Conservation (phyloP, 371 early-diverging fungal species). For the Lichtheimia ornata region DNA sequence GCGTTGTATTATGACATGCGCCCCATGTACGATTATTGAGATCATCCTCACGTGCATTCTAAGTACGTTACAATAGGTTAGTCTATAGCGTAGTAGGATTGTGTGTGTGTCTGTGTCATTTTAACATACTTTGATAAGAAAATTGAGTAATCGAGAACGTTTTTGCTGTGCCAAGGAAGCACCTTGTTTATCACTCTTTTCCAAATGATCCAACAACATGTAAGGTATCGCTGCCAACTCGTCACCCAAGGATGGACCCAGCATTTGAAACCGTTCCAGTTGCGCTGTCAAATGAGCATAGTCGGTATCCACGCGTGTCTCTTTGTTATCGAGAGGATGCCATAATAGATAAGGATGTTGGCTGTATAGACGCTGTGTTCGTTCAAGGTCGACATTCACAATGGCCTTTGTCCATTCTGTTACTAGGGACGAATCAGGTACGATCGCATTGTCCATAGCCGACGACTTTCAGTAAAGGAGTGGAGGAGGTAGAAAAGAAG, state of each 20-base stretch:
- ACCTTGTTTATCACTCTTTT: conserved; percentile 5
- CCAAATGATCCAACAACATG: conserved; percentile 17
- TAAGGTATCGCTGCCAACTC: conserved; percentile 12
- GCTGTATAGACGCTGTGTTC: conserved; percentile 17
- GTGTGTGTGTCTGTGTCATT: too few species aligned
- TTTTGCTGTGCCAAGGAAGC: conserved; percentile 12
- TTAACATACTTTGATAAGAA: conserved; percentile 26
- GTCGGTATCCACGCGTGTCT: conserved; percentile 18
- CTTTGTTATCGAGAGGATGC: conserved; percentile 26
- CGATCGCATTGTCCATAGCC: conserved; percentile 12
- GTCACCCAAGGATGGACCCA: conserved; percentile 11
- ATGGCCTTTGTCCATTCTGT: conserved; percentile 39
- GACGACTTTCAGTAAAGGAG: conserved; percentile 4
- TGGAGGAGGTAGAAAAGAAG: conserved; percentile 7
- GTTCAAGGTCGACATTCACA: conserved; percentile 23
- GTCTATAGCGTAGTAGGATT: too few species aligned
- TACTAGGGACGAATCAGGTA: conserved; percentile 12
- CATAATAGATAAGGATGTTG: conserved; percentile 35
- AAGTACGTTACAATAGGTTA: background rate
- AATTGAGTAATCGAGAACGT: conserved; percentile 26
- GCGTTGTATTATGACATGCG: conserved; percentile 18
- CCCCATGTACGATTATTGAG: conserved; percentile 22
- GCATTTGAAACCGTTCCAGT: conserved; percentile 13
- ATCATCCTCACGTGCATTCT: conserved; percentile 10
- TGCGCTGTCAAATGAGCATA: conserved; percentile 17